Evolutionary conservation across 192 early-diverging fungal genomes (phyloP), one percentile per base, ranked within the genome.

Genomic region (Kickxella alabastrina): DNA sequence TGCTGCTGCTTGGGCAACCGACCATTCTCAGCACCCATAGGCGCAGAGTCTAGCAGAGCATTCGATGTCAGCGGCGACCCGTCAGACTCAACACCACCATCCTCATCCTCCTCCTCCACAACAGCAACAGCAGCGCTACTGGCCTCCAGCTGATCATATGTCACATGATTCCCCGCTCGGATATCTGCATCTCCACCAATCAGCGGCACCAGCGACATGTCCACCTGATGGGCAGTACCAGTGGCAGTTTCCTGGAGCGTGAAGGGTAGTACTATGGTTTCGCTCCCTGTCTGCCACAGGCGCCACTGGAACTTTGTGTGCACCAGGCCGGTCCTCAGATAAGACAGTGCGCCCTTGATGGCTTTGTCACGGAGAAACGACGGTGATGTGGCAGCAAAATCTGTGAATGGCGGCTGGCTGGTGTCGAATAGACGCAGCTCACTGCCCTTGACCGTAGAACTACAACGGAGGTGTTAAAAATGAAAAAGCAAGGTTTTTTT

Each of bases 301-400:
- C 39, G 52, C 70, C 70, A 74, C 46, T 66, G 63, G 59, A 74
- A 74, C 43, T 62, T 65, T 18, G 54, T 14, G 24, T 66, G 70
- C n/a, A 52, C 58, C 28, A 66, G 59, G 8, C 70, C 70, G 27
- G 63, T 58, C 13, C 60, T 55, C 49, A 74, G 28, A 24, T 54
- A 74, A 21, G 57, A 66, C 28, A 66, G 40, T 23, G 70, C 70
- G 46, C 58, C 35, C 29, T 60, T 56, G 37, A 74, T 66, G 39
- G 63, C 63, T 15, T 61, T 62, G 63, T 74, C 70, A 23, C 52
- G 54, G 37, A 54, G 40, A 42, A 74, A 74, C 29, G 27, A 42
- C 14, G 70, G 37, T 42, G 44, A 49, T n/a, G 32, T 54, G 21
- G 38, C 50, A 14, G 70, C 70, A 74, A 74, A 74, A 17, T 66